Base-by-base conservation (phyloP, 108 stramenopile species). In the Cyclostephanos invisitatus region DNA sequence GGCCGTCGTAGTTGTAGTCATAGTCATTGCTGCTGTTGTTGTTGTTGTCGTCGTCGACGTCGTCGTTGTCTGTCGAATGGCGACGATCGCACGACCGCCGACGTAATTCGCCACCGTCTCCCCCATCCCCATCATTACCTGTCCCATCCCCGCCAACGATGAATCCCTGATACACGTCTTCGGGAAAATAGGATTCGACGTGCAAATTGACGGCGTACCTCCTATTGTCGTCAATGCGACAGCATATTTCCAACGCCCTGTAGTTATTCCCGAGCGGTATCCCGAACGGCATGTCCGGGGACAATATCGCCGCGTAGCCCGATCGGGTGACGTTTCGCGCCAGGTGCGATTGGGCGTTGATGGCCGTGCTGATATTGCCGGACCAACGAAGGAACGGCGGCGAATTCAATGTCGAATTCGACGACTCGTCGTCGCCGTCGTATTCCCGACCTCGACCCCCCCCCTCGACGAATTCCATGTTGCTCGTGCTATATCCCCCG, bases 91-190 rank as follows among this genome's bases (percentile, higher is more conserved):
- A n/a, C n/a, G n/a, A n/a, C n/a, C n/a, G n/a, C n/a, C n/a, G n/a
- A n/a, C n/a, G n/a, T n/a, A n/a, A n/a, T n/a, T n/a, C n/a, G 36
- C 7, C 36, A 3, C 36, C 36, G 36, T 57, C 29, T 24, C 20
- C 0, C 37, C 57, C 61, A 27, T 15, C 36, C 51, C 28, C 27
- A 36, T 55, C 42, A 53, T 51, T 73, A 11, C 18, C 28, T 22
- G 38, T 11, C 22, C 37, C 28, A 25, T 58, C 62, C 35, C 57
- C 65, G 36, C 62, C 49, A 17, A 48, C 64, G 37, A 94, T 86
- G 56, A 88, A 86, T 21, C 85, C 84, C 69, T 91, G 93, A 67
- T 86, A 94, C 63, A 94, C 70, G 74, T 94, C 93, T 50, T 86
- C 89, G 18, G 86, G 90, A 77, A 94, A 86, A 53, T 84, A 86